Evolutionary conservation across 371 early-diverging fungal species (phyloP), one percentile per base, ranked within the genome.

Genomic region (Mucor irregularis): DNA sequence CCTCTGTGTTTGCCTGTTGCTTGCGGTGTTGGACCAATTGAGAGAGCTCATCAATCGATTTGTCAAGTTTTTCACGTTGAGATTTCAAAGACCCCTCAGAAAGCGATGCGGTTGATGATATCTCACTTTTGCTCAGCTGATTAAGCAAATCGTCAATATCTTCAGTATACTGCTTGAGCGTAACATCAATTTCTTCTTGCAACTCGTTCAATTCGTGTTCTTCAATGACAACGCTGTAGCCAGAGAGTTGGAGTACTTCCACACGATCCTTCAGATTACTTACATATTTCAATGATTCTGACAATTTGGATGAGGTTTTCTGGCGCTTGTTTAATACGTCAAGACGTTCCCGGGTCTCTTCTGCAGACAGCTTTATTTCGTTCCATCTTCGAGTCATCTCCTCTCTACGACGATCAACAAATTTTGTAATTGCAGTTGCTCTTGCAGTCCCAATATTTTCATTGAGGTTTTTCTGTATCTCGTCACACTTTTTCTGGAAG

Each of bases 221-320:
- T 48, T 78, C 78, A 4, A 74, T 66, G 0, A 68, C 53, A 13
- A 78, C 57, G 25, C 67, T 66, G 25, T 69, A 69, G 6, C 75
- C 75, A 19, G 66, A 65, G 24, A 80, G 49, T 16, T 78, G 73
- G 9, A 82, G 48, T 19, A 69, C 63, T 10, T 71, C 68, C 6
- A 76, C 66, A 8, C 77, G 58, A 16, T 78, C 72, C 29, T 65
- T 76, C 11, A 75, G 54, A 19, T 73, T 64, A 13, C 63, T 58
- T 7, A 82, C 75, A 24, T 71, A 74, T n/a, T 64, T 58, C 21
- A 74, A 47, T 5, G 71, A 68, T 31, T 78, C 80, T 26, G 62
- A 56, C 7, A 82, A 50, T 21, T 71, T 69, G 17, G 58, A 58
- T 11, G 63, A 58, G 1, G 71, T 72, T 24, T 60, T 56, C 46